Conservation (phyloP, 129 eudicot species). For the Flaveria ramosissima region DNA sequence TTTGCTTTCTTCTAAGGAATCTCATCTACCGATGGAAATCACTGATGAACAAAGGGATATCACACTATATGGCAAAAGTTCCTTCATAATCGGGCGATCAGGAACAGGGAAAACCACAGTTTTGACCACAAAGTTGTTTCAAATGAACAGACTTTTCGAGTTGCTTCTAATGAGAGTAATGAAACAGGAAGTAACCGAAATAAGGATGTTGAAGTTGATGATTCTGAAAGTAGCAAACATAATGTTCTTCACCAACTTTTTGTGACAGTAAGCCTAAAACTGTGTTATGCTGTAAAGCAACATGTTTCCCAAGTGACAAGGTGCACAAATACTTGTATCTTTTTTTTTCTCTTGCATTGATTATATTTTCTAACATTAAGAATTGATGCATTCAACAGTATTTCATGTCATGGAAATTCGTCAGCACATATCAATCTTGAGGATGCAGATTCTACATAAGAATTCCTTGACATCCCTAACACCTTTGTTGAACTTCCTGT, state of each 20-base stretch:
- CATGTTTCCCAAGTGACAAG: slow-evolving; percentile 66
- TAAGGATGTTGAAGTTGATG: slow-evolving; percentile 13
- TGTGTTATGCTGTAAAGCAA: slow-evolving; percentile 68
- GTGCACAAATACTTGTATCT: slow-evolving; percentile 27
- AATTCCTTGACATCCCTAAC: slow-evolving; percentile 51
- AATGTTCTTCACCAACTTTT: slow-evolving; percentile 61
- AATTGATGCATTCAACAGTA: slow-evolving; percentile 33
- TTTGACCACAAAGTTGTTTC: slow-evolving; percentile 63
- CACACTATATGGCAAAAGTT: slow-evolving; percentile 47
- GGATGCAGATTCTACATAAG: slow-evolving; percentile 41
- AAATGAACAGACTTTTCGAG: slow-evolving; percentile 43
- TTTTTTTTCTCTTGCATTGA: background rate
- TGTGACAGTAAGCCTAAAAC: slow-evolving; percentile 82
- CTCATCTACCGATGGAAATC: slow-evolving; percentile 68
- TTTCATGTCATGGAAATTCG: slow-evolving; percentile 34
- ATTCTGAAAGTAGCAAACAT: slow-evolving; percentile 19
- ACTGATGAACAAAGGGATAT: slow-evolving; percentile 66
- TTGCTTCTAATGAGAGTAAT: slow-evolving; percentile 40
- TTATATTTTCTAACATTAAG: background rate
- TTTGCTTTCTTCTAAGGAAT: slow-evolving; percentile 60
- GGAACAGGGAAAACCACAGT: slow-evolving; percentile 86
- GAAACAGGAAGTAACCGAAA: slow-evolving; percentile 6
- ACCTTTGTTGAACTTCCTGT: slow-evolving; percentile 51
- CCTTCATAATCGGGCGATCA: slow-evolving; percentile 72
- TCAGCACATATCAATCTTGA: slow-evolving; percentile 31